phyloP scores from a whole-genome alignment of 441 rosid genomes.

The Pelargonium australe region DNA sequence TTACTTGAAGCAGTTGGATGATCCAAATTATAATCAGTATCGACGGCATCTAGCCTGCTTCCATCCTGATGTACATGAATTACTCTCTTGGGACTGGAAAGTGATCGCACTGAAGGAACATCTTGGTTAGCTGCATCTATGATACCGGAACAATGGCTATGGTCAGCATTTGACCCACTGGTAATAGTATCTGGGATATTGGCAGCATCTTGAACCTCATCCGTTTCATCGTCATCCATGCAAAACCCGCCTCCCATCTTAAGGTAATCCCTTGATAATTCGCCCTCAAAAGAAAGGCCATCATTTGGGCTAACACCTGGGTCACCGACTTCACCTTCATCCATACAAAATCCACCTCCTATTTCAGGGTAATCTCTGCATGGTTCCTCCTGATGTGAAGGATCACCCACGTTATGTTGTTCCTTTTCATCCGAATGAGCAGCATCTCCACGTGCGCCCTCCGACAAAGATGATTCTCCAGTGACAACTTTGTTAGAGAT shows the following conservation, averaged over 20 bases:
- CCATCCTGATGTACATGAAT: constrained; percentile 8
- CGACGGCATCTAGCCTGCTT: constrained; percentile 11
- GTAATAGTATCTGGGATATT: constrained; percentile 3
- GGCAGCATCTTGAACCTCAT: constrained; percentile 22
- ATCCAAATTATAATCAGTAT: constrained; percentile 17
- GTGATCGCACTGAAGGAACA: constrained; percentile 11
- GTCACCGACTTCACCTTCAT: constrained; percentile 38
- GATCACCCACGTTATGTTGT: constrained; percentile 24
- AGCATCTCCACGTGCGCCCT: constrained; percentile 18
- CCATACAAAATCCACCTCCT: constrained; percentile 49
- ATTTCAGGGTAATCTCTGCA: constrained; percentile 32
- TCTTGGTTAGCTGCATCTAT: constrained; percentile 17
- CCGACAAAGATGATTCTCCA: constrained; percentile 19
- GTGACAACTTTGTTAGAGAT: constrained; percentile 19
- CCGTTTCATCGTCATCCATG: constrained; percentile 38
- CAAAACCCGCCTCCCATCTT: constrained; percentile 72
- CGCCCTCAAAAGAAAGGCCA: constrained; percentile 23
- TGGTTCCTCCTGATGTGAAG: constrained; percentile 17
- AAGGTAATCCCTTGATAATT: constrained; percentile 37
- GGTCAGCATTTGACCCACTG: constrained; percentile 13
- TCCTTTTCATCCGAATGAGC: constrained; percentile 18
- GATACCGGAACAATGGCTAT: constrained; percentile 13
- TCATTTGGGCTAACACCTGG: constrained; percentile 19
- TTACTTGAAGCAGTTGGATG: constrained; percentile 16
- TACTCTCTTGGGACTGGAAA: constrained; percentile 13